Conservation (phyloP, 1,284 basidiomycete species). For the Flammula alnicola region DNA sequence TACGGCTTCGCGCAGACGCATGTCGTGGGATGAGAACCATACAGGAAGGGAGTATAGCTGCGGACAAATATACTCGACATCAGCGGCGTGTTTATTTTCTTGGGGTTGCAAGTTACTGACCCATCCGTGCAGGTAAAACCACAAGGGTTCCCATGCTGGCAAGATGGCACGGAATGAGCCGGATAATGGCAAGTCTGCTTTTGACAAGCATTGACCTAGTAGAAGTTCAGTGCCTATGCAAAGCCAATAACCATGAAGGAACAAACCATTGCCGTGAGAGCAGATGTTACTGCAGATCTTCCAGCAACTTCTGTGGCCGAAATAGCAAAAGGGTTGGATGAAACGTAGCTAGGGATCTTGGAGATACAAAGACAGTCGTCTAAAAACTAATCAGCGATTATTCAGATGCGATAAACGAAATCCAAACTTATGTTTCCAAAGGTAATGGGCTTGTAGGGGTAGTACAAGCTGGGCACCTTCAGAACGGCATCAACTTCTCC, state of each 20-base stretch:
- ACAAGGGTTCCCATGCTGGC: slow-evolving; percentile 43
- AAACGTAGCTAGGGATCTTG: slow-evolving; percentile 37
- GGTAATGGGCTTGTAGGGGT: slow-evolving; percentile 26
- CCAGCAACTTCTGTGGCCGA: slow-evolving; percentile 39
- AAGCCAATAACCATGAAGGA: neutral
- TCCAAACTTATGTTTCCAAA: slow-evolving; percentile 39
- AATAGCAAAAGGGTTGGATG: slow-evolving; percentile 34
- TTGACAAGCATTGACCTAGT: slow-evolving; percentile 22
- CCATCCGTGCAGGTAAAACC: slow-evolving; percentile 51
- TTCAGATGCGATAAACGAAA: neutral
- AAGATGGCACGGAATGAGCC: slow-evolving; percentile 40
- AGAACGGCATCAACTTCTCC: slow-evolving; percentile 40
- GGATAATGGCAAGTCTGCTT: slow-evolving; percentile 47
- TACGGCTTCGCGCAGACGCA: slow-evolving; percentile 48
- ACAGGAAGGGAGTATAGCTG: slow-evolving; percentile 33
- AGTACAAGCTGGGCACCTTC: slow-evolving; percentile 32
- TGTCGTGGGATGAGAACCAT: slow-evolving; percentile 29
- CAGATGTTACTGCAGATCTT: slow-evolving; percentile 28
- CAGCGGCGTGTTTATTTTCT: neutral
- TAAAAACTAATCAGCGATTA: slow-evolving; percentile 19
- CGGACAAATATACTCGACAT: neutral
- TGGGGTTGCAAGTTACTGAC: slow-evolving; percentile 27
- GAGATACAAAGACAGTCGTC: slow-evolving; percentile 47
- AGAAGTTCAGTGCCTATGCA: neutral
- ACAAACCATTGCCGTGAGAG: slow-evolving; percentile 41